Percentiles rank a stretch among this genome's conserved stretches.
Conservation (phyloP, 2,329 filamentous ascomycete species). For the Thielaviopsis punctulata region DNA sequence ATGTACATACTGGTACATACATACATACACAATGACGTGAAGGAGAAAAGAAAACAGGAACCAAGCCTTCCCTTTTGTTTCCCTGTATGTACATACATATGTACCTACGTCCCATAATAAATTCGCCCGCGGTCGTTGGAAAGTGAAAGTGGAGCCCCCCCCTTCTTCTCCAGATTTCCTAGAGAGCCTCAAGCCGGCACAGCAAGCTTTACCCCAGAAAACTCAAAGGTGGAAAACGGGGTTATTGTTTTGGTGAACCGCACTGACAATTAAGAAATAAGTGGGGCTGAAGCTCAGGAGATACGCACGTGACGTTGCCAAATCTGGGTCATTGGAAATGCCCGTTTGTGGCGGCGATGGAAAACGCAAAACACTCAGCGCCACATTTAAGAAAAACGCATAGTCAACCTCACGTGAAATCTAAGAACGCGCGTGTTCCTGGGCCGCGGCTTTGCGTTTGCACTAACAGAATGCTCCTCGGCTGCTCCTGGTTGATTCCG, state of each 20-base stretch:
- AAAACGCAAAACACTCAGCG: not conserved
- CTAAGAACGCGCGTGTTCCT: not conserved
- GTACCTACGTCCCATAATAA: too few species aligned
- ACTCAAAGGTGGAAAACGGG: not conserved
- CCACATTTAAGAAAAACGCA: not conserved
- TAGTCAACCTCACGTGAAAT: not conserved
- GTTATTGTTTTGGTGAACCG: not conserved
- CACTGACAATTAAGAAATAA: not conserved
- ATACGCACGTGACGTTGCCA: not conserved
- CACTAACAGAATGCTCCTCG: slow-evolving; percentile 6
- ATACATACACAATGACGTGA: too few species aligned
- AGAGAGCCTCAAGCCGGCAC: not conserved
- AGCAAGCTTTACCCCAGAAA: not conserved
- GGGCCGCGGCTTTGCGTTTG: not conserved
- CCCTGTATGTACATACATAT: too few species aligned
- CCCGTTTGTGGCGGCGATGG: too few species aligned
- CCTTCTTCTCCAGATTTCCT: not conserved
- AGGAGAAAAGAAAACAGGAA: too few species aligned
- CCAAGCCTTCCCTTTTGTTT: too few species aligned
- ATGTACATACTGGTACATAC: too few species aligned
- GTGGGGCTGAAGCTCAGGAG: too few species aligned
- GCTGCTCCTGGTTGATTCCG: not conserved
- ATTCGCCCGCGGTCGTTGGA: not conserved
- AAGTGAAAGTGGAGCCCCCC: not conserved
- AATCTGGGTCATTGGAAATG: too few species aligned